Base-by-base conservation (phyloP, 2,329 filamentous ascomycete species). In the Pseudocercospora fuligena region DNA sequence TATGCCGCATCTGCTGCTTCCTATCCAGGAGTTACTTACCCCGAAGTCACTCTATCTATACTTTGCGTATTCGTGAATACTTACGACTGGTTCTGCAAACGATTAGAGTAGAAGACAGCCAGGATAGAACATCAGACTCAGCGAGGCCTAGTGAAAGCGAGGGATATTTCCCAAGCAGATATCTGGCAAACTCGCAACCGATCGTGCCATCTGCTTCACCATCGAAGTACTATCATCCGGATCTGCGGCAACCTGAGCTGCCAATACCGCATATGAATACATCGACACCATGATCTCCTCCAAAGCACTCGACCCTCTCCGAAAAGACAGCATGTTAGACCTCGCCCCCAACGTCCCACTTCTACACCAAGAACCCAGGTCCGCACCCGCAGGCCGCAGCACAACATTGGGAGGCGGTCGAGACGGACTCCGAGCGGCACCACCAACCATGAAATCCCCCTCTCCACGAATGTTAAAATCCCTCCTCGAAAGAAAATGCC, bases 281-380 rank as follows among this genome's bases (percentile, higher is more conserved):
- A 27, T 19, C 51, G 16, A 16, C 12, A 56, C 23, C 11, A 66
- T 66, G 64, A 36, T 63, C 21, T 61, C 59, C 27, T 25, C 64
- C n/a, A 51, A 63, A 57, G 60, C 60, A n/a, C 43, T 53, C 40
- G 60, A 66, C 29, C 60, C 64, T 11, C 36, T 66, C 23, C 51
- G 64, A 43, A 66, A 66, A 51, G 64, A 63, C 53, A 66, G 64
- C 33, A 63, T 66, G 60, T 21, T 61, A 21, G 47, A 66, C 27
- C n/a, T 40, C 31, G 19, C 59, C 12, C 57, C 57, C 23, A 46
- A 12, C 29, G 33, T 43, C 25, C 57, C 57, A 1, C 23, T 56
- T 11, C 5, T 21, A 19, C 31, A 60, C 36, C 33, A 43, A 27
- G 31, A 47, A 2, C 31, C 57, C 19, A 60, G 46, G 19, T 12